These are phyloP conservation scores for Picea abies DNA, from an alignment of 83 land plant species.

Conservation along the genomic window DNA sequence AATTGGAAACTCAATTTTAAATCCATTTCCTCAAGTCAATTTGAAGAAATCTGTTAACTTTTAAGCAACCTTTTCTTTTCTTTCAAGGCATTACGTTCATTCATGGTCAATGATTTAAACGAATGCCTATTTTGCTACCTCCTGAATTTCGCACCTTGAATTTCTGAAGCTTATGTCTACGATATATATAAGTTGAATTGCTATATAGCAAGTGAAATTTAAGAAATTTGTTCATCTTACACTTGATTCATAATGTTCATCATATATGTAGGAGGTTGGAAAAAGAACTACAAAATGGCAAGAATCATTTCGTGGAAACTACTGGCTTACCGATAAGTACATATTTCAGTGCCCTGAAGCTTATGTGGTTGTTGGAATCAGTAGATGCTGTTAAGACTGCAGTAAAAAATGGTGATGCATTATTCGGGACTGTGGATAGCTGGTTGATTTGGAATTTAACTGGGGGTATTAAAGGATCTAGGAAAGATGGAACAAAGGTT, in stretches of 20 bases:
- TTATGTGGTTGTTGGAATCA: slow-evolving; percentile 90
- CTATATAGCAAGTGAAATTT: not conserved
- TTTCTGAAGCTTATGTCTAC: not conserved
- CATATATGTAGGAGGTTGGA: slow-evolving; percentile 74
- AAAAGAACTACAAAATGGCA: slow-evolving; percentile 78
- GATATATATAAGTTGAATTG: too few species aligned
- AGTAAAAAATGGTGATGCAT: slow-evolving; percentile 70
- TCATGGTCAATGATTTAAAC: too few species aligned
- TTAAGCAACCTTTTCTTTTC: too few species aligned
- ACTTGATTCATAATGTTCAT: not conserved
- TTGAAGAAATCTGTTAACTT: too few species aligned
- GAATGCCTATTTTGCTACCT: too few species aligned
- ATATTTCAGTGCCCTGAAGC: slow-evolving; percentile 96
- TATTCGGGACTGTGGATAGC: slow-evolving; percentile 95
- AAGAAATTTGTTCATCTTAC: not conserved
- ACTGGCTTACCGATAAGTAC: slow-evolving; percentile 97
- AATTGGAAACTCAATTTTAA: too few species aligned
- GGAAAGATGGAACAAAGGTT: slow-evolving; percentile 1
- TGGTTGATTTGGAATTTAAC: slow-evolving; percentile 98
- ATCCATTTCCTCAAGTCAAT: too few species aligned
- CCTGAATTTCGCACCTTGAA: too few species aligned
- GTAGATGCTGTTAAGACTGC: slow-evolving; percentile 82
- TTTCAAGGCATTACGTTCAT: too few species aligned
- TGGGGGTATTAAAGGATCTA: slow-evolving; percentile 47
- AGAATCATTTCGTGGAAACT: slow-evolving; percentile 82